These are phyloP conservation scores for Rossbeevera mucosa DNA, from an alignment of 768 basidiomycete genomes.

Conservation along the genomic window DNA sequence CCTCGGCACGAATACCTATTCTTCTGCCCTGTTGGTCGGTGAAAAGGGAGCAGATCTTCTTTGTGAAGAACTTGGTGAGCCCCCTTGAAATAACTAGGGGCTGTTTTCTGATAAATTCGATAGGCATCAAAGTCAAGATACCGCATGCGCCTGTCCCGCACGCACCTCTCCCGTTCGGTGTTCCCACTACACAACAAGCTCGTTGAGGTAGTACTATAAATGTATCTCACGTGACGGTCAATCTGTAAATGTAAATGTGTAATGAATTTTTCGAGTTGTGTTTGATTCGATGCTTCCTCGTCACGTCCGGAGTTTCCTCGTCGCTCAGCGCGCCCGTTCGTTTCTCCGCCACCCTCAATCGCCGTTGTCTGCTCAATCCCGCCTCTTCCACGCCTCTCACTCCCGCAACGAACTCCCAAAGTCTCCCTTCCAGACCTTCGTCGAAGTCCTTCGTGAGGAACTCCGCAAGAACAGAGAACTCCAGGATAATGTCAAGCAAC, in stretches of 20 bases:
- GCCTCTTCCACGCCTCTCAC: constrained; percentile 61
- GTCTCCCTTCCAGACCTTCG: constrained; percentile 95
- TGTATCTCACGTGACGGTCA: constrained; percentile 12
- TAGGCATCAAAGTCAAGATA: constrained; percentile 56
- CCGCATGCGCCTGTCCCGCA: constrained; percentile 70
- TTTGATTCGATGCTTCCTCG: constrained; percentile 41
- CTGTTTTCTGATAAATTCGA: constrained; percentile 5
- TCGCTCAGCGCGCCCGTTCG: constrained; percentile 25
- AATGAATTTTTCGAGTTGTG: constrained; percentile 7
- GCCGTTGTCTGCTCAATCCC: constrained; percentile 23
- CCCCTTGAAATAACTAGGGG: not conserved
- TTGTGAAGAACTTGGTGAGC: constrained; percentile 57
- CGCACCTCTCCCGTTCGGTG: constrained; percentile 53
- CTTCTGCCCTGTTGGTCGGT: constrained; percentile 62
- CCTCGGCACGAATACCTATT: constrained; percentile 69
- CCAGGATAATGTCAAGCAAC: constrained; percentile 94
- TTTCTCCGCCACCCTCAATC: constrained; percentile 12
- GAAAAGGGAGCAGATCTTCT: constrained; percentile 65
- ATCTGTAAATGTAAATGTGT: not conserved
- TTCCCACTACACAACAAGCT: constrained; percentile 42
- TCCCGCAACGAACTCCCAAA: constrained; percentile 66
- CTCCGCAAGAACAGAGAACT: constrained; percentile 89
- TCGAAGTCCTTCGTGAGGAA: constrained; percentile 90
- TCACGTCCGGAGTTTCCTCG: constrained; percentile 39
- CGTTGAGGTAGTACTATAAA: too few relatives aligned